Percentiles rank a stretch among this genome's conserved stretches.
Evolutionary conservation across 169 alveolate genomes (phyloP).

Genomic region (Eimeria brunetti): DNA sequence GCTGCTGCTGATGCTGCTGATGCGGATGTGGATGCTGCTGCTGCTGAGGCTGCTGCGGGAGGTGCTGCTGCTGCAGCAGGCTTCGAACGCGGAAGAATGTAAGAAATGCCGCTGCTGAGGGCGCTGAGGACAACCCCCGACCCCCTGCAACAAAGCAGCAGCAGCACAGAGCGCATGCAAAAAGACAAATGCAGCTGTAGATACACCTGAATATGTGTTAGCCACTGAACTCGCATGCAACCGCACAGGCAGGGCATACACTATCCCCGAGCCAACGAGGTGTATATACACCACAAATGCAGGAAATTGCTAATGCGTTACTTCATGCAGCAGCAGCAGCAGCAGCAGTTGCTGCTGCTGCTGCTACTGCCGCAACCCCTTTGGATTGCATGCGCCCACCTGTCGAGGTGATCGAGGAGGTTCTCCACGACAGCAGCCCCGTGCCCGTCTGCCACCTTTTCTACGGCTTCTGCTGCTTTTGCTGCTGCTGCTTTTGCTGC

Average conservation of each 20-base stretch:
- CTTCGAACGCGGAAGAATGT: conserved; percentile 28
- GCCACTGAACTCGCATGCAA: too few species aligned
- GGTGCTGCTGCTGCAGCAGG: neutral
- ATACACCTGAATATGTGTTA: neutral
- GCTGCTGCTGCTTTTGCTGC: conserved; percentile 65
- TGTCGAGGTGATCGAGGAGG: conserved; percentile 22
- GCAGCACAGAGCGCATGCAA: neutral
- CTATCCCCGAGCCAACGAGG: neutral
- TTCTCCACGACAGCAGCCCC: conserved; percentile 47
- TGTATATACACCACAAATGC: neutral
- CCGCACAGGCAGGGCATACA: too few species aligned
- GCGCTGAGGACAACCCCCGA: conserved; percentile 37
- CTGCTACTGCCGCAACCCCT: neutral
- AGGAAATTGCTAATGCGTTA: too few species aligned
- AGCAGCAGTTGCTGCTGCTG: conserved; percentile 1
- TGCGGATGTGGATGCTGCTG: neutral
- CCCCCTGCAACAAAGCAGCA: conserved; percentile 7
- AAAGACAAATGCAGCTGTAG: neutral
- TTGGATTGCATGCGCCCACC: neutral
- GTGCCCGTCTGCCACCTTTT: conserved; percentile 15
- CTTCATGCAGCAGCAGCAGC: neutral
- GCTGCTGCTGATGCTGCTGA: neutral
- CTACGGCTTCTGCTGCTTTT: conserved; percentile 46
- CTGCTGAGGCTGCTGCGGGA: neutral
- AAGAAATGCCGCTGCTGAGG: conserved; percentile 49